Base-by-base conservation (phyloP, 306 rosid genomes). In the Quercus alba region DNA sequence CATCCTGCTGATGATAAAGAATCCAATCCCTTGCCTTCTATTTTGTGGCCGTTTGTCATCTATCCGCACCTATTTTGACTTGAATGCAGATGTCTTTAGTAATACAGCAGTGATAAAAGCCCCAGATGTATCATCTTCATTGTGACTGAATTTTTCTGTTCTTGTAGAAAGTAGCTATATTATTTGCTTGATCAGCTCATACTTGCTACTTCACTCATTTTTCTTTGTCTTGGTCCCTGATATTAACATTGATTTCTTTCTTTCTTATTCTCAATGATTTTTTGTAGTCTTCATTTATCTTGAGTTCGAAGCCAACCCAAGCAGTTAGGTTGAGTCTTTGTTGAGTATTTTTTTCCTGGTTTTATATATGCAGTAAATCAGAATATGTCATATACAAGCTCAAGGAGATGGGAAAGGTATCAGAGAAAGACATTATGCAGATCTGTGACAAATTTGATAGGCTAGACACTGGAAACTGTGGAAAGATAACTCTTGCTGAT, bases 341-440 rank as follows among this genome's bases (percentile, higher is more conserved):
- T 74, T 85, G 78, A 78, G 30, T 72, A 75, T 66, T 73, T 38
- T 69, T 38, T 23, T 70, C 2, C 49, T 62, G 75, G 56, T 70
- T 44, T 82, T 73, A 79, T n/a, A 56, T 74, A 21, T 88, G 93
- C 89, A 93, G 99, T 77, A 93, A 94, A 83, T 90, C 98, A 38
- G 99, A 96, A 77, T 96, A 84, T 78, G 99, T 91, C 67, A 82
- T 96, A 82, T 93, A 85, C 97, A 96, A 96, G 88, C 99, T 96
- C 55, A 93, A 96, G 87, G 98, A 96, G 93, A 87, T 96, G 98
- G 93, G 93, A 46, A 96, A 86, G 88, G 88, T 93, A 56, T 71
- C 92, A 2, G 92, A 93, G 82, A 96, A 91, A 84, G 99, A 96
- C 85, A 83, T 93, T 63, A 81, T 88, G 90, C 89, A 78, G 89